Evolutionary conservation across 2,329 filamentous ascomycete species (phyloP).

Genomic region (Verruconis gallopava): DNA sequence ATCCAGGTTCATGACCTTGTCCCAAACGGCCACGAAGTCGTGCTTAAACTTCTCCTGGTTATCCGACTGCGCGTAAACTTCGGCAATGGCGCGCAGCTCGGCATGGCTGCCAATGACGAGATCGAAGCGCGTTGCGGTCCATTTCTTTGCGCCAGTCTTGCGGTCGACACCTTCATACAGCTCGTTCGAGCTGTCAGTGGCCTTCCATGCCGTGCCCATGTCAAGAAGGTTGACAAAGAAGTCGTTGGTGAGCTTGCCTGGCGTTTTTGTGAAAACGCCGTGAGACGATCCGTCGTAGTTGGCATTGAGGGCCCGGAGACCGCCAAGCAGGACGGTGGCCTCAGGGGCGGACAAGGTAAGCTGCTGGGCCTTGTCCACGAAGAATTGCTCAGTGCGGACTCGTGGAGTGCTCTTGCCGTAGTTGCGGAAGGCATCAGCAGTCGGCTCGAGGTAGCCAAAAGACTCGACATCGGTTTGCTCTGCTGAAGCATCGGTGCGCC

Average conservation of each 20-base stretch:
- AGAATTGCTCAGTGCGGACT: constrained; percentile 52
- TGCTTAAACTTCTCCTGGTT: constrained; percentile 50
- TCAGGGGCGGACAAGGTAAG: constrained; percentile 60
- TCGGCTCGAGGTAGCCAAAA: constrained; percentile 53
- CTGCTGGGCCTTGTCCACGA: constrained; percentile 59
- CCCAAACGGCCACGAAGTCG: constrained; percentile 60
- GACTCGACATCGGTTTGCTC: constrained; percentile 58
- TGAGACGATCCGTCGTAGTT: constrained; percentile 58
- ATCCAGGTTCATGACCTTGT: constrained; percentile 63
- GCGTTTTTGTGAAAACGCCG: constrained; percentile 55
- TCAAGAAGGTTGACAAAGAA: constrained; percentile 74
- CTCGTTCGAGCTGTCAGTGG: constrained; percentile 37
- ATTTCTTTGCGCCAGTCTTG: constrained; percentile 53
- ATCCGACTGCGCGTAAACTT: constrained; percentile 54
- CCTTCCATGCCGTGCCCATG: constrained; percentile 51
- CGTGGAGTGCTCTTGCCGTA: constrained; percentile 51
- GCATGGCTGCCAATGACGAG: constrained; percentile 62
- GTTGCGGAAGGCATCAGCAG: constrained; percentile 68
- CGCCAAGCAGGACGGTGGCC: constrained; percentile 57
- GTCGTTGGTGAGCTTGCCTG: constrained; percentile 61
- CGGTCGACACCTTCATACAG: constrained; percentile 51
- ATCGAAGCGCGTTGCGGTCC: constrained; percentile 55
- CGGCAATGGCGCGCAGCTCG: constrained; percentile 56
- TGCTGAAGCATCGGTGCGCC: constrained; percentile 57
- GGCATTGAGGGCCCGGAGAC: constrained; percentile 54